A percentile compares a stretch with the other conserved stretches of the same genome.
Evolutionary conservation across 257 asterid genomes (phyloP).

Genomic region (Osmanthus fragrans): DNA sequence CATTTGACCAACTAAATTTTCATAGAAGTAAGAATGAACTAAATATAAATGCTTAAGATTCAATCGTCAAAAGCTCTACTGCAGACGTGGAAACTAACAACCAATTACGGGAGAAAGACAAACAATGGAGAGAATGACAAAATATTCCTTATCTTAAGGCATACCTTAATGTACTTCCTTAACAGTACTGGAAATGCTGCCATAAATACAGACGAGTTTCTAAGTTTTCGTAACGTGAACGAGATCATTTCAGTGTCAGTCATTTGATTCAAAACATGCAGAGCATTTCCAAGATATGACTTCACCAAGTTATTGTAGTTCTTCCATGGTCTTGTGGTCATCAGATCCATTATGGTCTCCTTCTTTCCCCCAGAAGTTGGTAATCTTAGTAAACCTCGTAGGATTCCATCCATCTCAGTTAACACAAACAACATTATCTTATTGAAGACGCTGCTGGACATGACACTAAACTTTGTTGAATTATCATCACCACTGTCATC

Average conservation of each 20-base stretch:
- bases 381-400: constrained; percentile 62
- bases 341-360: constrained; percentile 58
- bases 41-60: not conserved
- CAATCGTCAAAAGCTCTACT: not conserved
- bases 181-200: constrained; percentile 85
- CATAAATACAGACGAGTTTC: constrained; percentile 65
- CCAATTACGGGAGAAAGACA: not conserved
- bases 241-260: constrained; percentile 88
- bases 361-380: constrained; percentile 72
- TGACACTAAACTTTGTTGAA: constrained; percentile 51
- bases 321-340: constrained; percentile 73
- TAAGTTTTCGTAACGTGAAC: constrained; percentile 66
- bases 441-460: constrained; percentile 89
- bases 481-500: constrained; percentile 78
- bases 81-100: not conserved
- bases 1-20: constrained; percentile 14
- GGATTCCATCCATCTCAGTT: constrained; percentile 89
- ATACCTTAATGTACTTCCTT: constrained; percentile 90
- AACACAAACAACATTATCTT: constrained; percentile 83
- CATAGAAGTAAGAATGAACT: not conserved
- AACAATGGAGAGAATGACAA: constrained; percentile 9
- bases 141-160: not conserved
- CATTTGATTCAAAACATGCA: constrained; percentile 92
- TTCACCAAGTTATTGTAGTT: constrained; percentile 76
- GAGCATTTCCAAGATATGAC: constrained; percentile 91